Conservation (phyloP, 2,329 filamentous ascomycete genomes). For the Orbilia oligospora region DNA sequence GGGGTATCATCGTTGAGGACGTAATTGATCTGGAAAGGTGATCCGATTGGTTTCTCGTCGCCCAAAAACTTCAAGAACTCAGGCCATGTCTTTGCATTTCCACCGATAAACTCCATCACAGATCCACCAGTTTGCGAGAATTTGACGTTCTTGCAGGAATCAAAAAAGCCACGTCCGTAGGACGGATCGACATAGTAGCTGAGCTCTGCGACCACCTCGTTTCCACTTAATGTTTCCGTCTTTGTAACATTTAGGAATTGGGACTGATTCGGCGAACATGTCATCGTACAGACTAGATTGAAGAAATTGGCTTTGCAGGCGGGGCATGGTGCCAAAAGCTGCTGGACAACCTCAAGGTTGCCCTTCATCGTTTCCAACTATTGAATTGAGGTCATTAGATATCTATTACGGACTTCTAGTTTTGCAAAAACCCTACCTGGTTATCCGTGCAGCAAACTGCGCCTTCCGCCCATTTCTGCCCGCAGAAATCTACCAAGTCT, state of each 20-base stretch:
- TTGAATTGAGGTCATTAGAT: slow-evolving; percentile 28
- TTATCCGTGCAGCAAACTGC: slow-evolving; percentile 87
- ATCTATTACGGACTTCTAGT: neutral
- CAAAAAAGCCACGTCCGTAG: slow-evolving; percentile 89
- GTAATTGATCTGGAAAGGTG: slow-evolving; percentile 98
- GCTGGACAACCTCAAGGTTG: slow-evolving; percentile 87
- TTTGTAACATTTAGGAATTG: slow-evolving; percentile 93
- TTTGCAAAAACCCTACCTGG: slow-evolving; percentile 73
- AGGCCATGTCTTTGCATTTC: slow-evolving; percentile 90
- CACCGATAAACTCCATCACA: slow-evolving; percentile 96
- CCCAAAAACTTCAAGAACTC: slow-evolving; percentile 92
- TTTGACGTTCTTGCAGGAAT: slow-evolving; percentile 99
- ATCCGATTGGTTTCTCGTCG: slow-evolving; percentile 90
- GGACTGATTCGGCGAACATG: slow-evolving; percentile 96
- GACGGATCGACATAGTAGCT: slow-evolving; percentile 88
- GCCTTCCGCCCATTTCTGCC: slow-evolving; percentile 84
- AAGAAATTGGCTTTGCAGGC: slow-evolving; percentile 99
- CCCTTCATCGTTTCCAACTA: slow-evolving; percentile 83
- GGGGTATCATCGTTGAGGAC: slow-evolving; percentile 73
- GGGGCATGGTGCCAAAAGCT: slow-evolving; percentile 91
- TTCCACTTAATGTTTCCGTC: slow-evolving; percentile 72
- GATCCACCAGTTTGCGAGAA: slow-evolving; percentile 94
- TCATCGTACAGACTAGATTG: slow-evolving; percentile 98
- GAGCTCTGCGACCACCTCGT: slow-evolving; percentile 84
- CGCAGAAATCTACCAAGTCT: slow-evolving; percentile 87